Percentiles rank a stretch among this genome's conserved stretches.
These are phyloP conservation scores for Moricandia moricandioides DNA, from an alignment of 345 rosid genomes.

Conservation along the genomic window DNA sequence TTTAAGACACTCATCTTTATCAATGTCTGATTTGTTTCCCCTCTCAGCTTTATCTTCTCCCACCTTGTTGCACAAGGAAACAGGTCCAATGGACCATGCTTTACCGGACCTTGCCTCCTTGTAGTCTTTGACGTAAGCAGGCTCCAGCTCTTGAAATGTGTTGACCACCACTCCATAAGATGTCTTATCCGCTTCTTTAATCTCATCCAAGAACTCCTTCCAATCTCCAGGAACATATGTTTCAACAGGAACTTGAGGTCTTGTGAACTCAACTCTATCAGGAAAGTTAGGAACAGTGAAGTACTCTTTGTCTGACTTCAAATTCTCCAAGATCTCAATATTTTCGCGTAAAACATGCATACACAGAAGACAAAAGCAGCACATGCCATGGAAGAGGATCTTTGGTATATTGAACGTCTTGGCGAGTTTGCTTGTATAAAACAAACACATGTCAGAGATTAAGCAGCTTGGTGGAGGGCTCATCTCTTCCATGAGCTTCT, in stretches of 20 bases:
- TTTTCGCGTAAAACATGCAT: neutral
- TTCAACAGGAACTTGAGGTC: neutral
- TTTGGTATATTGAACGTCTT: conserved; percentile 43
- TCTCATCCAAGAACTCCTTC: conserved; percentile 11
- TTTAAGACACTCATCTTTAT: conserved; percentile 24
- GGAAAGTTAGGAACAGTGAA: conserved; percentile 36
- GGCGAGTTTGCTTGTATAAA: conserved; percentile 34
- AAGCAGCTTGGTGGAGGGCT: conserved; percentile 44
- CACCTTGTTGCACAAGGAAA: conserved; percentile 39
- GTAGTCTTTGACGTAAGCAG: conserved; percentile 37
- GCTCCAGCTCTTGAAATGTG: conserved; percentile 45
- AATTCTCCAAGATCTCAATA: conserved; percentile 12
- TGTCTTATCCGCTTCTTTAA: conserved; percentile 18
- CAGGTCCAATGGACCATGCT: conserved; percentile 51
- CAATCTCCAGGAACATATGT: conserved; percentile 33
- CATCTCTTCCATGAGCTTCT: conserved; percentile 35
- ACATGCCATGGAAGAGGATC: conserved; percentile 49
- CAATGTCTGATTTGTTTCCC: conserved; percentile 35
- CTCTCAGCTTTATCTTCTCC: conserved; percentile 41
- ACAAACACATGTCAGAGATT: conserved; percentile 41
- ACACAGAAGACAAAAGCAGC: conserved; percentile 37
- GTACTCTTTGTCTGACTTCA: conserved; percentile 17
- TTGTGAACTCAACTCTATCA: conserved; percentile 41
- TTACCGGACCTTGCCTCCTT: conserved; percentile 27
- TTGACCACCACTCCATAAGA: conserved; percentile 44